Evolutionary conservation across 2,329 filamentous ascomycete species (phyloP).

Genomic region (Epicoccum nigrum): DNA sequence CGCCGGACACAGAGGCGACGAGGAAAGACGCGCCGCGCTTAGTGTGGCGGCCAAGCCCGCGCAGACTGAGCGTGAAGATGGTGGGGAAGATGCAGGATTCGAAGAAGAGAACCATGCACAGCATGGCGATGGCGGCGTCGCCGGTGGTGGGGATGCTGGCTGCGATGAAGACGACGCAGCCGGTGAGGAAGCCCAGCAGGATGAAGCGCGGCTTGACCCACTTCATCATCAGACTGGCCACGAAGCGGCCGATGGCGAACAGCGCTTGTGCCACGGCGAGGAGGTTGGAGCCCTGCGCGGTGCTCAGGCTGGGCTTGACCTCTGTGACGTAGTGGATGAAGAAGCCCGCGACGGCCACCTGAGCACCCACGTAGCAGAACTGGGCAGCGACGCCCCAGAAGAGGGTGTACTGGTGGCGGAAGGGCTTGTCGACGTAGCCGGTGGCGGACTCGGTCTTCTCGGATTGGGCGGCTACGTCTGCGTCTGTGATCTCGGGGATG

Average conservation of each 20-base stretch:
- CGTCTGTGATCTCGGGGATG: constrained; percentile 65
- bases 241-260: constrained; percentile 63
- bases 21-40: constrained; percentile 38
- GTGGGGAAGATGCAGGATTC: constrained; percentile 50
- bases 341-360: constrained; percentile 60
- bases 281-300: constrained; percentile 39
- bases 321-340: constrained; percentile 52
- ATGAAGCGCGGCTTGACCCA: constrained; percentile 63
- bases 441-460: constrained; percentile 35
- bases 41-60: constrained; percentile 35
- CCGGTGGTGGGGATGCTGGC: constrained; percentile 54
- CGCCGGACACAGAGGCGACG: constrained; percentile 31
- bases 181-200: constrained; percentile 58
- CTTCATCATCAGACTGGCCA: constrained; percentile 58
- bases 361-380: constrained; percentile 65
- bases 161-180: constrained; percentile 57
- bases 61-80: constrained; percentile 35
- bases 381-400: constrained; percentile 59
- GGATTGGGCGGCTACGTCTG: constrained; percentile 61
- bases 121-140: constrained; percentile 52
- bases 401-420: constrained; percentile 54
- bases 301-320: constrained; percentile 46
- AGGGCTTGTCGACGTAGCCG: constrained; percentile 56
- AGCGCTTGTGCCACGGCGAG: constrained; percentile 60
- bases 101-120: constrained; percentile 61